Evolutionary conservation across 257 asterid species (phyloP).

Genomic region (Solanum okadae): DNA sequence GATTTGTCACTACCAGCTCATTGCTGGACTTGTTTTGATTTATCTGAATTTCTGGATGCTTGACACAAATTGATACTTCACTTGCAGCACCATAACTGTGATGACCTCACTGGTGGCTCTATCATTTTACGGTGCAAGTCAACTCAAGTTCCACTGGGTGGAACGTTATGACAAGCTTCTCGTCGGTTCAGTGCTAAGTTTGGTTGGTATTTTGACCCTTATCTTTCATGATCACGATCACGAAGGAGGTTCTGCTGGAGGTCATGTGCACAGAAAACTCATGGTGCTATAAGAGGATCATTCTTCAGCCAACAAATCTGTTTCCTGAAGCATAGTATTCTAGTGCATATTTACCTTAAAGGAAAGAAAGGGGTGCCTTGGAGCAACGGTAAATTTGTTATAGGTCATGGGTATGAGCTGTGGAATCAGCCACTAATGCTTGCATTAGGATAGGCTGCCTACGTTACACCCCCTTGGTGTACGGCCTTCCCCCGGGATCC

Average conservation of each 20-base stretch:
- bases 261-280: conserved; percentile 57
- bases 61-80: no score
- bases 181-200: conserved; percentile 83
- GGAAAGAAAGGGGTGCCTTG: background rate
- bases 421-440: background rate
- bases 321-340: background rate
- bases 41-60: background rate
- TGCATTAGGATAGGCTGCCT: background rate
- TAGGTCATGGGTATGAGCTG: background rate
- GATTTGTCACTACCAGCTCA: background rate
- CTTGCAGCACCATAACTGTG: conserved; percentile 79
- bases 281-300: conserved; percentile 19
- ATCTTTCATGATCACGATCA: conserved; percentile 72
- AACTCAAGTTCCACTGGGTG: conserved; percentile 97
- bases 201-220: conserved; percentile 87
- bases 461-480: background rate
- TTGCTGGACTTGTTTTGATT: background rate
- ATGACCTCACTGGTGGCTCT: conserved; percentile 97
- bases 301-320: background rate
- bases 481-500: no score
- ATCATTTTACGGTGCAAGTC: conserved; percentile 96
- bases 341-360: background rate
- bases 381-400: background rate
- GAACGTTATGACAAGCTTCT: conserved; percentile 96
- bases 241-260: conserved; percentile 22